Conservation (phyloP, 2,329 filamentous ascomycete genomes). For the Aspergillus eucalypticola region DNA sequence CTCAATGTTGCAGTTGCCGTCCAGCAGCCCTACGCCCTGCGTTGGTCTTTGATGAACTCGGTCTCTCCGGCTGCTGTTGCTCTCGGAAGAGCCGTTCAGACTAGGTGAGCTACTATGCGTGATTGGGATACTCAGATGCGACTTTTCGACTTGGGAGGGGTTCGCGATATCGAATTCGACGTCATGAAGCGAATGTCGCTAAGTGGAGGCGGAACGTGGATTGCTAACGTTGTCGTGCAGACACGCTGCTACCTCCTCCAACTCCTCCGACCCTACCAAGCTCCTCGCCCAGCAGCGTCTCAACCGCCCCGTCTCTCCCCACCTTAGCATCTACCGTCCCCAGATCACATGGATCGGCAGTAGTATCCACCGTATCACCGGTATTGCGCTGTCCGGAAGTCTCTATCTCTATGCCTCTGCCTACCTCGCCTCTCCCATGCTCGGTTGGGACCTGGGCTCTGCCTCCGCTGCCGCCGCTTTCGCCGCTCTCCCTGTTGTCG, state of each 20-base stretch:
- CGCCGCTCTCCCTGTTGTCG: conserved; percentile 59
- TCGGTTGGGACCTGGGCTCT: conserved; percentile 70
- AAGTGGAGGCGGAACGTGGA: background rate
- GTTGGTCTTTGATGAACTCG: conserved; percentile 44
- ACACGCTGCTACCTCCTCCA: conserved; percentile 33
- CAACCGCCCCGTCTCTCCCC: conserved; percentile 77
- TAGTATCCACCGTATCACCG: conserved; percentile 81
- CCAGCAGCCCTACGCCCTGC: conserved; percentile 46
- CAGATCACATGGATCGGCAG: conserved; percentile 82
- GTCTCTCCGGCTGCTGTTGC: conserved; percentile 48
- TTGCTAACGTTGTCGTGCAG: conserved; percentile 22
- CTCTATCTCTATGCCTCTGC: conserved; percentile 79
- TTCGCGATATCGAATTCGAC: background rate
- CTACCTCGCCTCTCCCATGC: conserved; percentile 76
- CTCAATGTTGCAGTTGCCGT: conserved; percentile 42
- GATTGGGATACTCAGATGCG: background rate
- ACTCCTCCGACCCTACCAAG: conserved; percentile 37
- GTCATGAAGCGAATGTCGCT: background rate
- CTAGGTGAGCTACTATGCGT: conserved; percentile 39
- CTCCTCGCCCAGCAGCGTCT: conserved; percentile 81
- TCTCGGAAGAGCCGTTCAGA: conserved; percentile 45
- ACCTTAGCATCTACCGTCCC: conserved; percentile 81
- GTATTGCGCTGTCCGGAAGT: conserved; percentile 66
- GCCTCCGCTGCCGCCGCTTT: conserved; percentile 65
- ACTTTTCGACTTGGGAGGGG: background rate